These are phyloP conservation scores for Graphiopsis chlorocephala DNA, from an alignment of 2,329 filamentous ascomycete genomes.

Conservation along the genomic window DNA sequence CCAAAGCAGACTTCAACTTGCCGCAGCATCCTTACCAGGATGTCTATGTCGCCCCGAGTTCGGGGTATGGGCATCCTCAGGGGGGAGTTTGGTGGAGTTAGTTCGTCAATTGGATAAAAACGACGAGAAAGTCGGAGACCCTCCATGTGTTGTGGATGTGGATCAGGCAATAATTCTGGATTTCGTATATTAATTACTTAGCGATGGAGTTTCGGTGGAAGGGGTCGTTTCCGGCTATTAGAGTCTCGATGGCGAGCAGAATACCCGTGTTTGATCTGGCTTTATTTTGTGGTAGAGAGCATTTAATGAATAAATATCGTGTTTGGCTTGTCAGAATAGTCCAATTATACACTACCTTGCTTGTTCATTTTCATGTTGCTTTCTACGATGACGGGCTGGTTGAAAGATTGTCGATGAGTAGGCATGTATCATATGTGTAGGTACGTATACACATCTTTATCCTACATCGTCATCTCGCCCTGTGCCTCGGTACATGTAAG, in stretches of 20 bases:
- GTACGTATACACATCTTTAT: neutral
- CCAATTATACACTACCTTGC: neutral
- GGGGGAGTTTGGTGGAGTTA: constrained; percentile 11
- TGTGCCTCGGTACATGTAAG: neutral
- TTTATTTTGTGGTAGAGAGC: neutral
- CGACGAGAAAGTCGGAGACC: neutral
- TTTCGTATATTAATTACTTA: neutral
- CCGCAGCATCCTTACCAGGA: constrained; percentile 80
- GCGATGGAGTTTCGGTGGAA: neutral
- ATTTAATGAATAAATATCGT: neutral
- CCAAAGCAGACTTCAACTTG: constrained; percentile 70
- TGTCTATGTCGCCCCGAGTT: constrained; percentile 70
- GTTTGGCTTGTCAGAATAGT: neutral
- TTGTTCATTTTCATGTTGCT: neutral
- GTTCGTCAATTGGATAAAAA: neutral
- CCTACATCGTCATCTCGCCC: neutral
- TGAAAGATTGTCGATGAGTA: neutral
- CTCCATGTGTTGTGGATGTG: neutral
- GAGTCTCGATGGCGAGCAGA: neutral
- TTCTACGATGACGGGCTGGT: neutral
- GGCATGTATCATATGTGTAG: neutral
- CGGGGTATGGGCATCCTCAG: constrained; percentile 16
- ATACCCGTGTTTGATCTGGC: neutral
- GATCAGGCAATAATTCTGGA: neutral
- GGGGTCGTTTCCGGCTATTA: neutral